A percentile compares a stretch with the other conserved stretches of the same genome.
Conservation (phyloP, 345 rosid genomes). For the Citrus reticulata region DNA sequence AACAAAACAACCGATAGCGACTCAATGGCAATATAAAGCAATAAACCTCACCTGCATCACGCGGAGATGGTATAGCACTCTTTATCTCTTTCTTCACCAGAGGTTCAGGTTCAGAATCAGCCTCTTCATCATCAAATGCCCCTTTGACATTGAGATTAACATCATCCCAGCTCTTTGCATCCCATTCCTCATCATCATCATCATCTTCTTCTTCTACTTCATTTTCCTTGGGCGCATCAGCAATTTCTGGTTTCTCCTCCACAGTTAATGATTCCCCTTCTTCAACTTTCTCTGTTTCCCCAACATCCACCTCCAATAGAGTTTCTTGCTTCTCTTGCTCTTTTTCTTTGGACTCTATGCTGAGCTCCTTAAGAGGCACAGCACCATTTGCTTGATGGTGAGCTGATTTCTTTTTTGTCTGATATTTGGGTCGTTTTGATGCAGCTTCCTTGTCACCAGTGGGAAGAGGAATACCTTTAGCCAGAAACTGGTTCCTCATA, state of each 20-base stretch:
- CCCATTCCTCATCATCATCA: conserved; percentile 88
- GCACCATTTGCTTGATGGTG: conserved; percentile 58
- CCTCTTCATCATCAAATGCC: conserved; percentile 91
- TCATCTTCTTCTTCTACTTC: conserved; percentile 70
- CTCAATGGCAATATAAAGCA: not conserved
- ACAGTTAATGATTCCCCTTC: conserved; percentile 32
- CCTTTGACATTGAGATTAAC: conserved; percentile 71
- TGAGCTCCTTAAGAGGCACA: conserved; percentile 47
- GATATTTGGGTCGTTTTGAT: conserved; percentile 73
- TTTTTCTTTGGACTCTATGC: conserved; percentile 37
- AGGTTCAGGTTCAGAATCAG: conserved; percentile 54
- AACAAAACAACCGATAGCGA: not conserved
- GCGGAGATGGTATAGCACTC: conserved; percentile 30
- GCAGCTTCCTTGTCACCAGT: conserved; percentile 47
- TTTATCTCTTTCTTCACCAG: conserved; percentile 51
- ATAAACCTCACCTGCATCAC: conserved; percentile 36
- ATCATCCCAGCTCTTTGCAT: conserved; percentile 96
- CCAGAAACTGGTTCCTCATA: conserved; percentile 76
- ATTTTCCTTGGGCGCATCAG: conserved; percentile 46
- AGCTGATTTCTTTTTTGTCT: conserved; percentile 70
- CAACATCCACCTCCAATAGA: conserved; percentile 33
- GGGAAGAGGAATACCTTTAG: conserved; percentile 42
- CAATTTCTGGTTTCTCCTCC: conserved; percentile 46
- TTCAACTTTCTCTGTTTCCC: conserved; percentile 45
- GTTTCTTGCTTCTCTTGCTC: conserved; percentile 35